phyloP scores from a whole-genome alignment of 225 moss, liverwort and hornwort species.

The Sphagnum contortum region DNA sequence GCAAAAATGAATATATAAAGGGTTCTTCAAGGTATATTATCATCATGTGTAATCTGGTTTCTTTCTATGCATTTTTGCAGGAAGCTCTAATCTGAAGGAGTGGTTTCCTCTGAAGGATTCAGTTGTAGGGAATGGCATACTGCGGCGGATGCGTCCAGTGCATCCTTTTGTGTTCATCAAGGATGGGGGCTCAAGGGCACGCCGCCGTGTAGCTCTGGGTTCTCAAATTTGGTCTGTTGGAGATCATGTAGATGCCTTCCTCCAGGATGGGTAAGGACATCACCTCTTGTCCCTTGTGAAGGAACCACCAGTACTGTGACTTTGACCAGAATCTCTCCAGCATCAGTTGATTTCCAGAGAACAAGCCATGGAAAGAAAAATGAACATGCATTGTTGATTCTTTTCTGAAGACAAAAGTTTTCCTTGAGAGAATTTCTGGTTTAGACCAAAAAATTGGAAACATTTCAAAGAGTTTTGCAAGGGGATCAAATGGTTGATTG shows the following conservation, averaged over 20 bases:
- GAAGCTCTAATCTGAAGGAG: constrained; percentile 48
- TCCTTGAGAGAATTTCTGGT: too few species aligned
- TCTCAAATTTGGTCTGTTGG: constrained; percentile 59
- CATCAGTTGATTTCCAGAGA: too few species aligned
- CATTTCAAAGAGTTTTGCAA: too few species aligned
- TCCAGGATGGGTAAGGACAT: constrained; percentile 70
- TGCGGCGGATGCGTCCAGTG: constrained; percentile 65
- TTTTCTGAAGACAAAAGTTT: too few species aligned
- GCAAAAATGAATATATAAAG: not conserved
- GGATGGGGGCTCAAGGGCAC: constrained; percentile 70
- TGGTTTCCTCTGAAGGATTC: constrained; percentile 69
- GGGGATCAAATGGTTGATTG: too few species aligned
- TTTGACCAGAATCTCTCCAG: too few species aligned
- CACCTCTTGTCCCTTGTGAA: not conserved
- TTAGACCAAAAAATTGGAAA: too few species aligned
- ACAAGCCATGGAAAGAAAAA: too few species aligned
- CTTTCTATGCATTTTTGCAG: constrained; percentile 13
- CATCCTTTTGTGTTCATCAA: constrained; percentile 52
- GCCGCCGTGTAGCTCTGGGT: constrained; percentile 58
- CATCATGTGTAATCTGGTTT: too few species aligned
- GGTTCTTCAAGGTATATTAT: not conserved
- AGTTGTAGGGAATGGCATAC: constrained; percentile 16
- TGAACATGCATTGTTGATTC: too few species aligned
- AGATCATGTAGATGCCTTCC: constrained; percentile 87
- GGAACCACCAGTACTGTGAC: too few species aligned